Base-by-base conservation (phyloP, 441 rosid species). In the Hura crepitans region DNA sequence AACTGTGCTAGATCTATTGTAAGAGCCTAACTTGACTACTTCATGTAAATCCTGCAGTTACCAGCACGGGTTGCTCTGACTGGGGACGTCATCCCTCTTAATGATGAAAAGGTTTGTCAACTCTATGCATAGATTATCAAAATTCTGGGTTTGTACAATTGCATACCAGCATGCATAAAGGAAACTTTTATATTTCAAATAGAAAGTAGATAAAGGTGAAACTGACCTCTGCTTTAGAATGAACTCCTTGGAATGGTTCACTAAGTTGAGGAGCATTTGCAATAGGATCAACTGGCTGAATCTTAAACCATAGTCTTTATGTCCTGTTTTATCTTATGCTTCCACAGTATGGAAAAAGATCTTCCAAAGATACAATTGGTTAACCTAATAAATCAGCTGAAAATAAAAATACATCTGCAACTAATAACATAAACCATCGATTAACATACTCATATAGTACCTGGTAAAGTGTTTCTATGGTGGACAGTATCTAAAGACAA, bases 61-160 rank as follows among this genome's bases (percentile, higher is more conserved):
- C 96, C 98, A 13, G 76, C 83, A 62, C 80, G 90, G 71, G 84
- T 90, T 79, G 97, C 96, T 80, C 72, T 94, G 67, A 86, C 81
- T 17, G 97, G 98, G 68, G 93, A 91, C 69, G 79, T 87, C 51
- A 45, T 78, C 70, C 86, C 92, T 80, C 89, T 94, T 64, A 82
- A 75, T 54, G 89, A 83, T 58, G 83, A 85, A 76, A 88, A 85
- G 89, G 97, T 90, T 70, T 73, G 69, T 54, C 58, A 25, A 23
- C 65, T 71, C 28, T 37, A 15, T 46, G 65, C 59, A 58, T 66
- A 15, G 43, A n/a, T 65, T 9, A 46, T 56, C 25, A 58, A 9
- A 64, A 50, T 42, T 68, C 49, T 68, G 33, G 42, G 49, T 23
- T 18, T 68, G 10, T 56, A 10, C 9, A 25, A 10, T 0, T 58